Base-by-base conservation (phyloP, 805 yeast species). In the Candida andamanensis region DNA sequence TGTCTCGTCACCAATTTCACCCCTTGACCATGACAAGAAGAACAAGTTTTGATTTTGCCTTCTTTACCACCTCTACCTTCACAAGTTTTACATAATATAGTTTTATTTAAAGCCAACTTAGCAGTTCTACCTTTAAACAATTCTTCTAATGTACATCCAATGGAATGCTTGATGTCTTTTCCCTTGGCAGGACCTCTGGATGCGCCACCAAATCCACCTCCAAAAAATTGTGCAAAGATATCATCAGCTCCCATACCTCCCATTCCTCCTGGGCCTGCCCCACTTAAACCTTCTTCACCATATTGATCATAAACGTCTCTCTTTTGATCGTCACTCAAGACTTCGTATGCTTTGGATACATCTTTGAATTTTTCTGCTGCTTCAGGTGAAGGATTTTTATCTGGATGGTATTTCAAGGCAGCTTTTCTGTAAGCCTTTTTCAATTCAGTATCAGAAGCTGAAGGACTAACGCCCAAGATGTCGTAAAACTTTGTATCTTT, bases 331-430 rank as follows among this genome's bases (percentile, higher is more conserved):
- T 89, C 97, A 9, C 85, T 74, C 42, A 90, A 69, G n/a, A 86
- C 69, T 61, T 90, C 97, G 56, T 90, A 72, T 5, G 97, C 96
- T 39, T 76, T 76, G 4, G 90, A 79, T 50, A 86, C 73, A 56
- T 86, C 95, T 62, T 90, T 90, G 63, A 90, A 90, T 64, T 85
- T 87, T 55, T 90, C 97, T 32, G 94, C 92, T 11, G 95, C 96
- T 59, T 89, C 97, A 33, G 83, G 87, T 12, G 80, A 70, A 36
- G 86, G 78, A 51, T 78, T 78, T 66, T 83, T 83, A 63, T 83
- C 94, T 44, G 94, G 94, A 57, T 83, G 94, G 60, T 71, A 79
- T 51, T 79, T 83, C 50, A 83, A 69, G 13, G 94, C 94, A 26
- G 83, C 74, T 50, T 80, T 74, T 72, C 90, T 77, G 64, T 83